These are phyloP conservation scores for Chrysosporium keratinophilum DNA, from an alignment of 2,329 filamentous ascomycete species.

Conservation along the genomic window DNA sequence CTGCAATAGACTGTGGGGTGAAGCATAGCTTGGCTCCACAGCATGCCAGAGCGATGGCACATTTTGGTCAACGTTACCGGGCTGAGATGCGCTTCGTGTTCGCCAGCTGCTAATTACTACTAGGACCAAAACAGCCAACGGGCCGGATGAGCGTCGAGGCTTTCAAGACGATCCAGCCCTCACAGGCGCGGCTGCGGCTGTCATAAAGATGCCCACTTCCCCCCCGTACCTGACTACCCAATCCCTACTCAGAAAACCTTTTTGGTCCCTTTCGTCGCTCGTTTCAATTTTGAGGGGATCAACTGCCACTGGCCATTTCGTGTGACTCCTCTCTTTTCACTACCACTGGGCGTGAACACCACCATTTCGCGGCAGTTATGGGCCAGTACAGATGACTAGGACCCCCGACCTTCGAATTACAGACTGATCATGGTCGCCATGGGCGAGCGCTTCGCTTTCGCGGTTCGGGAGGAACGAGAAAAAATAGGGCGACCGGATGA, in stretches of 20 bases:
- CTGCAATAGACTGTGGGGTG: slow-evolving; percentile 3
- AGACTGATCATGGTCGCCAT: background rate
- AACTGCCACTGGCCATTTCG: background rate
- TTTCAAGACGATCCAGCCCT: background rate
- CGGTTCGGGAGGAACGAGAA: slow-evolving; percentile 2
- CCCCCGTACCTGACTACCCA: background rate
- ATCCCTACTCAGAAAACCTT: background rate
- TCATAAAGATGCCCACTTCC: background rate
- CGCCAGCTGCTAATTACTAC: background rate
- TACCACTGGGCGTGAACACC: background rate
- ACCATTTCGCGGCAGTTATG: background rate
- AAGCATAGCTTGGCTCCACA: slow-evolving; percentile 3
- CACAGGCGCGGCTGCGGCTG: background rate
- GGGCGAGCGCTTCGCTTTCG: background rate
- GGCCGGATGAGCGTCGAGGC: background rate
- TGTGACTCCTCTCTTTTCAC: background rate
- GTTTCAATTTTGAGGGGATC: background rate
- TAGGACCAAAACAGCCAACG: slow-evolving; percentile 1
- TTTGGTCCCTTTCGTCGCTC: background rate
- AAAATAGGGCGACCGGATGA: slow-evolving; percentile 12
- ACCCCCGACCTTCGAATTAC: background rate
- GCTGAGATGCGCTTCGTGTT: slow-evolving; percentile 2
- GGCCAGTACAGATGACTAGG: background rate
- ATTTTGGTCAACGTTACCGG: background rate
- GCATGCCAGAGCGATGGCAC: background rate